Percentiles rank a stretch among this genome's conserved stretches.
phyloP scores from a whole-genome alignment of 2,329 filamentous ascomycete genomes.

The Thermothelomyces thermophilus region DNA sequence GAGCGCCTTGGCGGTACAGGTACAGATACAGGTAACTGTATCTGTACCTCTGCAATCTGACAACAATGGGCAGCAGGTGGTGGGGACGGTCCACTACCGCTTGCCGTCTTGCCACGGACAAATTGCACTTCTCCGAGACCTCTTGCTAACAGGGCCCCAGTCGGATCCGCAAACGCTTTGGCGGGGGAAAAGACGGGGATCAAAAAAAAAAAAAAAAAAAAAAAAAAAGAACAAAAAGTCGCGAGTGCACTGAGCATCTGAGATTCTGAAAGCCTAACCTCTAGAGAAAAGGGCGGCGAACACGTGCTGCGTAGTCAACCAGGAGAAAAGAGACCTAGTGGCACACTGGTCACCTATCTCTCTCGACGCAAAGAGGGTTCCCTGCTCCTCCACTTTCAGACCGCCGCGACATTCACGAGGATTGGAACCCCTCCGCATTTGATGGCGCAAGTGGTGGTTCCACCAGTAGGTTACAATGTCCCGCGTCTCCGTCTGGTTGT shows the following conservation, averaged over 20 bases:
- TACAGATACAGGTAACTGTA: constrained; percentile 12
- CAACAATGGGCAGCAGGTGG: constrained; percentile 1
- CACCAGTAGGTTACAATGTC: not conserved
- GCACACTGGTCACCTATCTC: not conserved
- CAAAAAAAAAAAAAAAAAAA: too few species aligned
- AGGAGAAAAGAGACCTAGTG: not conserved
- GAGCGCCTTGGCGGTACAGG: constrained; percentile 3
- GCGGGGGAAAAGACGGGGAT: too few species aligned
- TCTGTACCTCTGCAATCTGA: constrained; percentile 12
- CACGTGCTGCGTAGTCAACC: too few species aligned
- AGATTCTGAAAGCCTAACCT: too few species aligned
- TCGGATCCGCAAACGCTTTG: too few species aligned
- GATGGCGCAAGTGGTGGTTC: constrained; percentile 6
- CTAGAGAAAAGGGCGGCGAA: too few species aligned
- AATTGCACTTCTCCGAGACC: too few species aligned
- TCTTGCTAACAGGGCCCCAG: too few species aligned
- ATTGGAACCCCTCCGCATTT: constrained; percentile 5
- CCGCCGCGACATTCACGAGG: constrained; percentile 2
- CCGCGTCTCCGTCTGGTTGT: not conserved
- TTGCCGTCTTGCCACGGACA: constrained; percentile 21
- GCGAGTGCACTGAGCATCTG: too few species aligned
- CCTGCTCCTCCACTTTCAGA: constrained; percentile 3
- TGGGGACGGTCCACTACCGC: constrained; percentile 20
- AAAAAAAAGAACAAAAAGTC: too few species aligned
- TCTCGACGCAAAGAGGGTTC: not conserved